A percentile compares a stretch with the other conserved stretches of the same genome.
Conservation (phyloP, 2,329 filamentous ascomycete genomes). For the Claviceps sp. region DNA sequence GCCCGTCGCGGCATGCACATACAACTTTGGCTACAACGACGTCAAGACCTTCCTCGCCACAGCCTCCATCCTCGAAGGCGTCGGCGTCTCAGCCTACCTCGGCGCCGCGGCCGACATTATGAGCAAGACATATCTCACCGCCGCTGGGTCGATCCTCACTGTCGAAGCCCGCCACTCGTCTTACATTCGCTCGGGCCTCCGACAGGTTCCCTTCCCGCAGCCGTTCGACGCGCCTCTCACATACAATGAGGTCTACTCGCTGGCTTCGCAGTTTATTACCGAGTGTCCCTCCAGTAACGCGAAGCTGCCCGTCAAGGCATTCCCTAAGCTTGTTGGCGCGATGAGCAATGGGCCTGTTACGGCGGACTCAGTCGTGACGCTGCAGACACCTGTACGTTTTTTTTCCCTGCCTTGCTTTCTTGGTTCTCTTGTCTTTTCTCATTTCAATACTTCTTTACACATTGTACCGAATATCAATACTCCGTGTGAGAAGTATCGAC, state of each 20-base stretch:
- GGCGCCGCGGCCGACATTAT: conserved; percentile 48
- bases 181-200: conserved; percentile 38
- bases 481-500: no score
- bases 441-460: no score
- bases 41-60: conserved; percentile 46
- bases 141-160: conserved; percentile 48
- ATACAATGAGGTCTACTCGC: conserved; percentile 47
- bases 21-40: conserved; percentile 45
- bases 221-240: conserved; percentile 46
- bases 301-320: conserved; percentile 45
- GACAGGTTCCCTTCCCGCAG: conserved; percentile 40
- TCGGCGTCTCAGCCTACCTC: conserved; percentile 50
- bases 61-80: conserved; percentile 50
- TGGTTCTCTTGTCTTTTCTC: no score
- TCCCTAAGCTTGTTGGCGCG: conserved; percentile 31
- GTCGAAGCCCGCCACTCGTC: conserved; percentile 52
- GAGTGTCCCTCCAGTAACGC: conserved; percentile 41
- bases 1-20: conserved; percentile 40
- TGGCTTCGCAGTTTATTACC: conserved; percentile 50
- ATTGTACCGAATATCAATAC: no score
- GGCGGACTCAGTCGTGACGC: not conserved
- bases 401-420: not conserved
- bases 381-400: not conserved
- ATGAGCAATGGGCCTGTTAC: not conserved
- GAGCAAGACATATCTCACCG: conserved; percentile 42